phyloP scores from a whole-genome alignment of 176 grass and related monocot species.

The Lolium perenne region DNA sequence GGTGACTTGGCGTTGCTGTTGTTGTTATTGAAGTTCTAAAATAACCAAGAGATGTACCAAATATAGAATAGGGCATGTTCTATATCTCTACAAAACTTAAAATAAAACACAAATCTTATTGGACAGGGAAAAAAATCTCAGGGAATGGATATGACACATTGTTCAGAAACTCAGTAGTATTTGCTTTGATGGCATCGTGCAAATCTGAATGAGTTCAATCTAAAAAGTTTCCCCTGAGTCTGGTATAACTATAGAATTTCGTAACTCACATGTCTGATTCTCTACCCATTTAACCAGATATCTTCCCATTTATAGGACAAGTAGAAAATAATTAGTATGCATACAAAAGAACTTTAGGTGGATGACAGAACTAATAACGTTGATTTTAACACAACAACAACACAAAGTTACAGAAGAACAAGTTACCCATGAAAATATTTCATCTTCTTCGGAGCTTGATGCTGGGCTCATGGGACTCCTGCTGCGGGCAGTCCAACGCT shows the following conservation, averaged over 20 bases:
- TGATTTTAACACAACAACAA: conserved; percentile 16
- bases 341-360: conserved; percentile 26
- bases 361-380: conserved; percentile 14
- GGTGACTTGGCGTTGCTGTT: too few relatives aligned
- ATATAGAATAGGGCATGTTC: not conserved
- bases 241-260: not conserved
- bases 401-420: conserved; percentile 30
- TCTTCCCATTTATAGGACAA: not conserved
- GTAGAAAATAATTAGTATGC: conserved; percentile 10
- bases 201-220: not conserved
- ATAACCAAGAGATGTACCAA: not conserved
- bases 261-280: not conserved
- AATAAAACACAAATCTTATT: not conserved
- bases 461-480: conserved; percentile 82
- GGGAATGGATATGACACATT: not conserved
- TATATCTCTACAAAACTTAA: not conserved
- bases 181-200: not conserved
- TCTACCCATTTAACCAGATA: not conserved
- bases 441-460: conserved; percentile 74
- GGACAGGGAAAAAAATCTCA: not conserved
- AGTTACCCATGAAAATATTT: conserved; percentile 94
- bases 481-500: conserved; percentile 82
- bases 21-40: not conserved
- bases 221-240: not conserved
- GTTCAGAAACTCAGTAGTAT: not conserved